Evolutionary conservation across 73 alveolate genomes (phyloP).

Genomic region (Urostyla sp.): DNA sequence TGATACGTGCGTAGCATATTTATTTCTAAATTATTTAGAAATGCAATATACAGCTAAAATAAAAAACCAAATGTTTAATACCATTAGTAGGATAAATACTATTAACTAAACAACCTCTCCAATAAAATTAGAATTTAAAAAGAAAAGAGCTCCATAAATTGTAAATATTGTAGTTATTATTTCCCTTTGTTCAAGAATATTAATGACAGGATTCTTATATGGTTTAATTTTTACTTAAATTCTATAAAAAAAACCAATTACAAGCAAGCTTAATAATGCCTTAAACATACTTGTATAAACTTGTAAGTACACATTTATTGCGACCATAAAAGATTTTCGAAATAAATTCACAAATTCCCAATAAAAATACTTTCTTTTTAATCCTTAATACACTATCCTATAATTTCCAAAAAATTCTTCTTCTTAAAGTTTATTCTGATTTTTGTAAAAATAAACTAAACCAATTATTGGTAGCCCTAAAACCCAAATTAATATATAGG

Average conservation of each 20-base stretch:
- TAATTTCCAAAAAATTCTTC: background rate
- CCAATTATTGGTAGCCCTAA: conserved; percentile 47
- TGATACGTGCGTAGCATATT: too few relatives aligned
- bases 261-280: conserved; percentile 1
- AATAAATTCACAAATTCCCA: conserved; percentile 40
- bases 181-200: conserved; percentile 10
- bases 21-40: too few relatives aligned
- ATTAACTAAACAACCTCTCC: too few relatives aligned
- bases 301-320: background rate
- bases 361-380: conserved; percentile 25
- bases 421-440: conserved; percentile 7
- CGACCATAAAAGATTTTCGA: background rate
- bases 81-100: too few relatives aligned
- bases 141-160: conserved; percentile 4
- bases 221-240: conserved; percentile 4
- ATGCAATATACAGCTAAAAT: too few relatives aligned
- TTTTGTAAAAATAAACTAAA: background rate
- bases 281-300: background rate
- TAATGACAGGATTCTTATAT: conserved; percentile 6
- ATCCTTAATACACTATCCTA: conserved; percentile 55
- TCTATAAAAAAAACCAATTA: background rate
- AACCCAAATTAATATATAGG: conserved; percentile 45
- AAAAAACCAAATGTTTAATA: too few relatives aligned
- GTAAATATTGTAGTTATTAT: background rate
- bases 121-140: too few relatives aligned